Evolutionary conservation across 2,329 filamentous ascomycete genomes (phyloP).

Genomic region (Colletotrichum truncatum): DNA sequence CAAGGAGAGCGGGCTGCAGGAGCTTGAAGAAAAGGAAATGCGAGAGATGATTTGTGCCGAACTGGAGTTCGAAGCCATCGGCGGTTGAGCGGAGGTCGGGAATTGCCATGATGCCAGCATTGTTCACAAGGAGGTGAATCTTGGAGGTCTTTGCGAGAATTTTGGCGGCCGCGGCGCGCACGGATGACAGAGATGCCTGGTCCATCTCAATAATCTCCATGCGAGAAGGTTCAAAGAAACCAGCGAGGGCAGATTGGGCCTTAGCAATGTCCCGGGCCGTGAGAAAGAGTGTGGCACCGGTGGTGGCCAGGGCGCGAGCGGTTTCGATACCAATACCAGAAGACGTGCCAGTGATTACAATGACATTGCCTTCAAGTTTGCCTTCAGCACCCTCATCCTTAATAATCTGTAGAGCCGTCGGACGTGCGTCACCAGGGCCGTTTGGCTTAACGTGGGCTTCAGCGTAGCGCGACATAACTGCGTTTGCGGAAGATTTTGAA

Average conservation of each 20-base stretch:
- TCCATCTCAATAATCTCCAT: conserved; percentile 46
- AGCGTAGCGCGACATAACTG: conserved; percentile 12
- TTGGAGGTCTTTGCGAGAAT: conserved; percentile 30
- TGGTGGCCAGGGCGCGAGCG: conserved; percentile 48
- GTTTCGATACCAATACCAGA: conserved; percentile 53
- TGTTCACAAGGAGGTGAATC: conserved; percentile 48
- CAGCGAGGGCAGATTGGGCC: conserved; percentile 34
- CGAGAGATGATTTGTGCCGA: conserved; percentile 61
- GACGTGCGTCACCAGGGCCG: conserved; percentile 46
- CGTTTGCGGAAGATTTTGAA: not conserved
- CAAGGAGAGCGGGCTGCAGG: conserved; percentile 52
- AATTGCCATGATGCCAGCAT: conserved; percentile 44
- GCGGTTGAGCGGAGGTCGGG: conserved; percentile 8
- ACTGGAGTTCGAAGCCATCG: conserved; percentile 46
- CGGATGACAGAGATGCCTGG: conserved; percentile 39
- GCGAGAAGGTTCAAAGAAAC: conserved; percentile 3
- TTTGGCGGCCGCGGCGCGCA: conserved; percentile 35
- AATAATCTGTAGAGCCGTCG: conserved; percentile 47
- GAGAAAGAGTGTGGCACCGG: conserved; percentile 53
- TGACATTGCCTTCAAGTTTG: conserved; percentile 44
- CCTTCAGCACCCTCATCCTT: conserved; percentile 40
- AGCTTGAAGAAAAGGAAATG: conserved; percentile 63
- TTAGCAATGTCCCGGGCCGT: conserved; percentile 49
- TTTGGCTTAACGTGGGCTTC: conserved; percentile 19
- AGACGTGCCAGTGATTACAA: conserved; percentile 51